A percentile compares a stretch with the other conserved stretches of the same genome.
Evolutionary conservation across 257 asterid genomes (phyloP).

Genomic region (Datura wrightii): DNA sequence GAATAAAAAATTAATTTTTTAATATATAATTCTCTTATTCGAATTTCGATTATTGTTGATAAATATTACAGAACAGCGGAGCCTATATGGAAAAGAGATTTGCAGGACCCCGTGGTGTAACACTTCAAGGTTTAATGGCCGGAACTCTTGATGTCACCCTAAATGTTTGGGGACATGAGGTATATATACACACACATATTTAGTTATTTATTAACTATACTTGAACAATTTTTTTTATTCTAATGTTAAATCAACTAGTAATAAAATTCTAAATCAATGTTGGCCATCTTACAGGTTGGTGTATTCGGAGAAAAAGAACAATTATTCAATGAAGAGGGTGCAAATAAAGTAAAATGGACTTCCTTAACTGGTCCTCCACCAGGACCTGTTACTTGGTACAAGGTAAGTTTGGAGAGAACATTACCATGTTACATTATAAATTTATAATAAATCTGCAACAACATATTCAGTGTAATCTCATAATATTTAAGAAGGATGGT

Average conservation of each 20-base stretch:
- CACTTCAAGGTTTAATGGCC: slow-evolving; percentile 79
- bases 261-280: background rate
- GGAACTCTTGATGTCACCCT: slow-evolving; percentile 83
- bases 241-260: background rate
- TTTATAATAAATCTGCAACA: too few relatives aligned
- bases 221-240: background rate
- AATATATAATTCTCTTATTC: too few relatives aligned
- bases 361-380: slow-evolving; percentile 35
- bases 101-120: slow-evolving; percentile 80
- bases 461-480: too few relatives aligned
- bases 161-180: slow-evolving; percentile 81
- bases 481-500: too few relatives aligned
- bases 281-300: slow-evolving; percentile 54
- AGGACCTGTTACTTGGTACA: slow-evolving; percentile 89
- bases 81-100: slow-evolving; percentile 95
- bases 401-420: slow-evolving; percentile 55
- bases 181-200: background rate
- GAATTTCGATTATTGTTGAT: background rate
- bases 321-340: slow-evolving; percentile 66
- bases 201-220: background rate
- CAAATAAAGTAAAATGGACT: slow-evolving; percentile 62
- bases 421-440: too few relatives aligned
- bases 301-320: slow-evolving; percentile 61
- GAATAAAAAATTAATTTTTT: too few relatives aligned
- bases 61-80: slow-evolving; percentile 76